Conservation (phyloP, 768 basidiomycete species). For the Amanita brunnescens region DNA sequence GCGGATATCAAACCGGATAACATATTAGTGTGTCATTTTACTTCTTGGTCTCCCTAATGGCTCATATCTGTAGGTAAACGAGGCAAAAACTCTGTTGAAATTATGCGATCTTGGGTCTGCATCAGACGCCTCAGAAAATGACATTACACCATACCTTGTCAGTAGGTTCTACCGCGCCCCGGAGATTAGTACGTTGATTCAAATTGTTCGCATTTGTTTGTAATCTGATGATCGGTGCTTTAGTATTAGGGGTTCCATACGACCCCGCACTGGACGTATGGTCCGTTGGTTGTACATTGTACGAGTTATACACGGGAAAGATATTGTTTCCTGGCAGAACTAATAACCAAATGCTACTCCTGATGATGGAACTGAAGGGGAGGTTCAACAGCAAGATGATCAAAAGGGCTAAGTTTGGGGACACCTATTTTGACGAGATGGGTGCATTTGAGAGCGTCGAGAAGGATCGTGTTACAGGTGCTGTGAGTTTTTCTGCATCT, state of each 20-base stretch:
- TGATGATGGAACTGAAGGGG: slow-evolving; percentile 98
- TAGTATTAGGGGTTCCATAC: slow-evolving; percentile 92
- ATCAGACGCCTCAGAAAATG: slow-evolving; percentile 88
- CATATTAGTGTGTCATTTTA: slow-evolving; percentile 62
- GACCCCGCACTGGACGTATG: slow-evolving; percentile 92
- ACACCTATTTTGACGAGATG: slow-evolving; percentile 90
- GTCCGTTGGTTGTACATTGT: slow-evolving; percentile 97
- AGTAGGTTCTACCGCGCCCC: slow-evolving; percentile 97
- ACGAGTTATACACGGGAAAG: slow-evolving; percentile 92
- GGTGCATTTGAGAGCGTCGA: slow-evolving; percentile 81
- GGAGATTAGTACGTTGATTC: slow-evolving; percentile 75
- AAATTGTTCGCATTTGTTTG: slow-evolving; percentile 1
- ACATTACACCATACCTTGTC: slow-evolving; percentile 96
- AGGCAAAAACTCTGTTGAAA: slow-evolving; percentile 88
- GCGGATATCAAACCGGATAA: slow-evolving; percentile 99
- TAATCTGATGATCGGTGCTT: slow-evolving; percentile 8
- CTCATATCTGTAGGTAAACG: slow-evolving; percentile 63
- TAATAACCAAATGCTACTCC: slow-evolving; percentile 95
- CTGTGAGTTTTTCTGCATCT: slow-evolving; percentile 41
- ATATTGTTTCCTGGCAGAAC: slow-evolving; percentile 95
- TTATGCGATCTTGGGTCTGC: slow-evolving; percentile 97
- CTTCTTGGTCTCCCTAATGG: neutral
- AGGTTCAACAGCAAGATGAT: slow-evolving; percentile 90
- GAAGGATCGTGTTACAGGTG: slow-evolving; percentile 74
- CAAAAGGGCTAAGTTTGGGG: slow-evolving; percentile 89